Evolutionary conservation across 805 yeast genomes (phyloP).

Genomic region (Candida montana): DNA sequence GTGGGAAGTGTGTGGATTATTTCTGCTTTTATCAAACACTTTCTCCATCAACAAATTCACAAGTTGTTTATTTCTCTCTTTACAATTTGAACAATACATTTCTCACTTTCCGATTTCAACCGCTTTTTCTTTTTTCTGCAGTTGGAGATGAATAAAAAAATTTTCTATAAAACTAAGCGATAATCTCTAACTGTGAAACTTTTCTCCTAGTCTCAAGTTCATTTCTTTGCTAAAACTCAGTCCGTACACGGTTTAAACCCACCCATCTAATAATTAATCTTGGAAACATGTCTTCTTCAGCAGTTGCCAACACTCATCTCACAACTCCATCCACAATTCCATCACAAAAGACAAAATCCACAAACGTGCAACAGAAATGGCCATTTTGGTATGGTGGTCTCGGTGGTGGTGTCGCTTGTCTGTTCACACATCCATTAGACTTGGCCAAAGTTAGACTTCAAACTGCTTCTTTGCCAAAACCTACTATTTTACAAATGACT

Average conservation of each 20-base stretch:
- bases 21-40: no score
- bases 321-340: slow-evolving; percentile 2
- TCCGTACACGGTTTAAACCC: no score
- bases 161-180: no score
- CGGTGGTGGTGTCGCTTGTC: slow-evolving; percentile 61
- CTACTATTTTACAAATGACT: slow-evolving; percentile 57
- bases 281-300: not conserved
- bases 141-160: no score
- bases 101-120: not conserved
- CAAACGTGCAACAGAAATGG: slow-evolving; percentile 23
- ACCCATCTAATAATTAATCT: no score
- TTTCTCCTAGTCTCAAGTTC: not conserved
- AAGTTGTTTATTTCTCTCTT: no score
- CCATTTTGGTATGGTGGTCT: slow-evolving; percentile 67
- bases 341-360: slow-evolving; percentile 4
- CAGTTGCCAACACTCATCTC: not conserved
- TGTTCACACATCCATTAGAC: slow-evolving; percentile 77
- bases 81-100: no score
- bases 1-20: no score
- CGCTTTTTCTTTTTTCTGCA: not conserved
- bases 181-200: not conserved
- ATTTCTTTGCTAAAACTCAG: no score
- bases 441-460: slow-evolving; percentile 84
- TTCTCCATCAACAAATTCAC: no score
- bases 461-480: slow-evolving; percentile 66